Base-by-base conservation (phyloP, 2,329 filamentous ascomycete genomes). In the Botrytis tulipae region DNA sequence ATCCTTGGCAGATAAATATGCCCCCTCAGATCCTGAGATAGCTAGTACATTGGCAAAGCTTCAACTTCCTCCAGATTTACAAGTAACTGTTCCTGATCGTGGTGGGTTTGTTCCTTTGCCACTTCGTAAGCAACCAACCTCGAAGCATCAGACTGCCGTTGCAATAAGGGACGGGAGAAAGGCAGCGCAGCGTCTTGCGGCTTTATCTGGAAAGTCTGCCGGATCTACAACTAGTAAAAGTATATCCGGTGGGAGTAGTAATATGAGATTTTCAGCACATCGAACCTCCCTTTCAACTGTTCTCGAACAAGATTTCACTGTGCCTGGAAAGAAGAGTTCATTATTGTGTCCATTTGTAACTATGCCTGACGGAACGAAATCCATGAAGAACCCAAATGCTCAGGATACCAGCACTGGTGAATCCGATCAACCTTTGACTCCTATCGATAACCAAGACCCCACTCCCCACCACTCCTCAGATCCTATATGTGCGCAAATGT, bases 241-340 rank as follows among this genome's bases (percentile, higher is more conserved):
- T 79, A 76, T 83, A 82, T 81, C 83, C 80, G 80, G 80, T 76
- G 74, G 77, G 81, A 79, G 78, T 73, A 80, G 78, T 79, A 79
- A 81, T 78, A 79, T 81, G 78, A 83, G 82, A 77, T 81, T 80
- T 48, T 84, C 84, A 74, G 79, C 82, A 70, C 80, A 83, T 67
- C 81, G 81, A 80, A 90, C 89, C 29, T 88, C 90, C 75, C 85
- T 88, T 81, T 90, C 90, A 71, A 90, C 88, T 68, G 86, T 89
- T 54, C 84, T 97, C 80, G 95, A 97, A 84, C 92, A 92, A 83
- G 95, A 98, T 83, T 98, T 97, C 79, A 98, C 95, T 29, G 92
- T 95, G 48, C 86, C 91, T 80, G 95, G 95, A 75, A 93, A 90
- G 79, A 93, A 92, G 78, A 93, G 94, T 78, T 88, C 88, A 76